These are phyloP conservation scores for Mycena chlorophos DNA, from an alignment of 768 basidiomycete species.

Conservation along the genomic window DNA sequence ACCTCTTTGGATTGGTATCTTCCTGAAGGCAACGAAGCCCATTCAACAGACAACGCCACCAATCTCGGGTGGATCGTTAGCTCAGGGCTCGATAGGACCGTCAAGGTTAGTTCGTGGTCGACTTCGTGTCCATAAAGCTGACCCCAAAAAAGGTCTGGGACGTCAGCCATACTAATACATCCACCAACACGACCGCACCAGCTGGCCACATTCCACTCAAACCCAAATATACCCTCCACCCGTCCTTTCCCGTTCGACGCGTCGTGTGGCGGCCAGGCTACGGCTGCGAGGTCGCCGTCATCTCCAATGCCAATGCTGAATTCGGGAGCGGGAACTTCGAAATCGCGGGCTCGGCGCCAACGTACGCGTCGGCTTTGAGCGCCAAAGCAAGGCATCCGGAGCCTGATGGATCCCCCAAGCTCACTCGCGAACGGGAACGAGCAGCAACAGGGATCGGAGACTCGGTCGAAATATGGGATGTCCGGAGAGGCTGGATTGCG, in stretches of 20 bases:
- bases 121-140: constrained; percentile 3
- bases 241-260: constrained; percentile 71
- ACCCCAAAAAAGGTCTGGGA: constrained; percentile 64
- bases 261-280: constrained; percentile 77
- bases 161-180: constrained; percentile 45
- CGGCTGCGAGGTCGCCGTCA: constrained; percentile 73
- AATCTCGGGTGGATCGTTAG: constrained; percentile 76
- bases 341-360: constrained; percentile 19
- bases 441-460: constrained; percentile 41
- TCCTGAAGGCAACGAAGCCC: constrained; percentile 23
- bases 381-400: background rate
- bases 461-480: constrained; percentile 84
- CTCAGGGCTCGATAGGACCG: constrained; percentile 74
- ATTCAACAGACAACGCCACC: constrained; percentile 28
- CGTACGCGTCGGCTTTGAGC: constrained; percentile 15
- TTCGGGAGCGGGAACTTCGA: constrained; percentile 34
- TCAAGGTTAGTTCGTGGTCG: constrained; percentile 52
- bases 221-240: constrained; percentile 70
- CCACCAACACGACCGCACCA: constrained; percentile 34
- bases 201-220: constrained; percentile 56
- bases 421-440: constrained; percentile 17
- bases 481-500: constrained; percentile 74
- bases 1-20: constrained; percentile 74
- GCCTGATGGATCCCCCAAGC: constrained; percentile 13
- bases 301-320: constrained; percentile 64